Base-by-base conservation (phyloP, 2,329 filamentous ascomycete genomes). In the Sclerotinia subarctica region DNA sequence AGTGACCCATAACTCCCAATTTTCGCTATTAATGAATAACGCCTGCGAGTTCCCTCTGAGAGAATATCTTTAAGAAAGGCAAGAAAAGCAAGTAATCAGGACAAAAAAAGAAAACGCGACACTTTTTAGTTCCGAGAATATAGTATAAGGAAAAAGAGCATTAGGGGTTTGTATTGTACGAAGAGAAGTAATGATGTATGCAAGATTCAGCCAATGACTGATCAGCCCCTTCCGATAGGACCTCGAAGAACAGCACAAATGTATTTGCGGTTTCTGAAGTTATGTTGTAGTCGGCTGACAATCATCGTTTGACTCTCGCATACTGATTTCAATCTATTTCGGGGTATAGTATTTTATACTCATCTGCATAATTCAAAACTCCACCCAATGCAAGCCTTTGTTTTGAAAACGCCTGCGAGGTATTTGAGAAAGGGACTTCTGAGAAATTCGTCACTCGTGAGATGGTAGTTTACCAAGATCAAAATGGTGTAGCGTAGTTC, bases 341-440 rank as follows among this genome's bases (percentile, higher is more conserved):
- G 71, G 73, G 74, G 71, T 75, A 75, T 75, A 74, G 70, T 74
- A 71, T 75, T 71, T 69, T 68, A 69, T 62, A 62, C 24, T 63
- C 57, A 46, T 63, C 52, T 63, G 73, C 70, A 58, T 72, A 62
- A 73, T 71, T 69, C 63, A 69, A 66, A 74, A 75, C 74, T 73
- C 74, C 74, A 69, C 71, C 74, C 74, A 73, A 74, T 73, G 72
- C 64, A n/a, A 70, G 70, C 73, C 69, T 54, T 56, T 57, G 54
- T 46, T 68, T 46, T 13, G 26, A 54, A 32, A 54, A 69, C 57
- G 64, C 68, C 68, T 47, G 42, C 59, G 46, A 26, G 26, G 29
- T 19, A 11, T 58, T 53, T 44, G 58, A 51, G 57, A 58, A 26
- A n/a, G 42, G 17, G 26, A 67, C 26, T 26, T 49, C 8, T 32